phyloP scores from a whole-genome alignment of 2,329 filamentous ascomycete species.

The Aspergillus ibericus region DNA sequence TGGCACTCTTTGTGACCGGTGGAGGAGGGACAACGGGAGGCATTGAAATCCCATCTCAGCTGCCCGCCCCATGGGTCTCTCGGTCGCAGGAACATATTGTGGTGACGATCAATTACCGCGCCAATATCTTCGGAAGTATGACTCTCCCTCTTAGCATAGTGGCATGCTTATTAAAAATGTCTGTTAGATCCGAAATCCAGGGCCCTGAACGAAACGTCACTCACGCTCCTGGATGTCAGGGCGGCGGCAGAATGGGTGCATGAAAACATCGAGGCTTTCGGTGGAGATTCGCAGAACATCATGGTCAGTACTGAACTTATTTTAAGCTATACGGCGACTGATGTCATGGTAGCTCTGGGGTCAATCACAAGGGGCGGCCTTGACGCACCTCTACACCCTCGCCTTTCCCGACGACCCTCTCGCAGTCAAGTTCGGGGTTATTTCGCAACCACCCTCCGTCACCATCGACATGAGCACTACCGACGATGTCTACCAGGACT shows the following conservation, averaged over 20 bases:
- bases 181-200: constrained; percentile 14
- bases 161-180: no score
- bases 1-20: constrained; percentile 25
- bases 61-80: constrained; percentile 36
- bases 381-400: constrained; percentile 25
- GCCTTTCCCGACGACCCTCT: constrained; percentile 22
- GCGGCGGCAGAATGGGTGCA: constrained; percentile 33
- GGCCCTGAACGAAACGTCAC: not conserved
- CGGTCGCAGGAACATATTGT: constrained; percentile 44
- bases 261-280: constrained; percentile 36
- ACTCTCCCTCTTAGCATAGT: no score
- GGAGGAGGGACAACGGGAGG: constrained; percentile 30
- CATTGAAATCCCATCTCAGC: constrained; percentile 33
- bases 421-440: constrained; percentile 14
- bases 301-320: not conserved
- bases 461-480: constrained; percentile 6
- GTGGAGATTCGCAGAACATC: constrained; percentile 32
- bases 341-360: constrained; percentile 17
- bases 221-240: constrained; percentile 18
- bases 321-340: not conserved
- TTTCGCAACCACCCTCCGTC: constrained; percentile 22
- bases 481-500: constrained; percentile 21
- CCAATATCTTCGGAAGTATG: constrained; percentile 26
- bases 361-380: constrained; percentile 26
- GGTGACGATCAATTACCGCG: constrained; percentile 37